Percentiles rank a stretch among this genome's conserved stretches.
Conservation (phyloP, 2,329 filamentous ascomycete species). For the Ceratocystis cacaofunesta region DNA sequence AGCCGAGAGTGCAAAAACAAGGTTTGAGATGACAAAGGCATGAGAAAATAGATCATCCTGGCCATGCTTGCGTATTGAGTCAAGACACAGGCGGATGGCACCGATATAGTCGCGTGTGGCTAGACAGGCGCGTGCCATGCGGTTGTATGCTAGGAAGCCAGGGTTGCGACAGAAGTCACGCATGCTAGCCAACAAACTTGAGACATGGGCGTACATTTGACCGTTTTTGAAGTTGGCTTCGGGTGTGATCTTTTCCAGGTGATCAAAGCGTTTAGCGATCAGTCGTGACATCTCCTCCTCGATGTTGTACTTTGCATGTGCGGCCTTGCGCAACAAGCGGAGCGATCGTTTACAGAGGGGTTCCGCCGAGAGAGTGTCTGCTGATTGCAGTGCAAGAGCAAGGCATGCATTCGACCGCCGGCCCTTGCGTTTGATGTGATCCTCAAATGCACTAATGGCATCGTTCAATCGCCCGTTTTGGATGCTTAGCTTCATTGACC, state of each 20-base stretch:
- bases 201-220: conserved; percentile 11
- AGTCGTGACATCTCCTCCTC: conserved; percentile 8
- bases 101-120: conserved; percentile 14
- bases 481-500: conserved; percentile 11
- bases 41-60: conserved; percentile 8
- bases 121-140: conserved; percentile 12
- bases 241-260: background rate
- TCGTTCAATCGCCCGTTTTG: background rate
- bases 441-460: conserved; percentile 7
- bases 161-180: conserved; percentile 5
- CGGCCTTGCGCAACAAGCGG: conserved; percentile 6
- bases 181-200: background rate
- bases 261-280: conserved; percentile 7
- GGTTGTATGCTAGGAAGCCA: conserved; percentile 12
- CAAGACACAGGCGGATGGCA: conserved; percentile 7
- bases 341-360: background rate
- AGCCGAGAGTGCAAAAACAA: conserved; percentile 15
- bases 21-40: conserved; percentile 8
- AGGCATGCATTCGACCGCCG: conserved; percentile 11
- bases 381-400: conserved; percentile 10
- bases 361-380: background rate
- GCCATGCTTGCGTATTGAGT: conserved; percentile 6
- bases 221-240: background rate
- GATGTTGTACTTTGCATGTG: conserved; percentile 9
- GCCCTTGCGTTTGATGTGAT: conserved; percentile 8